Evolutionary conservation across 2,329 filamentous ascomycete species (phyloP), one percentile per base, ranked within the genome.

Genomic region (Fusarium verticillioides): DNA sequence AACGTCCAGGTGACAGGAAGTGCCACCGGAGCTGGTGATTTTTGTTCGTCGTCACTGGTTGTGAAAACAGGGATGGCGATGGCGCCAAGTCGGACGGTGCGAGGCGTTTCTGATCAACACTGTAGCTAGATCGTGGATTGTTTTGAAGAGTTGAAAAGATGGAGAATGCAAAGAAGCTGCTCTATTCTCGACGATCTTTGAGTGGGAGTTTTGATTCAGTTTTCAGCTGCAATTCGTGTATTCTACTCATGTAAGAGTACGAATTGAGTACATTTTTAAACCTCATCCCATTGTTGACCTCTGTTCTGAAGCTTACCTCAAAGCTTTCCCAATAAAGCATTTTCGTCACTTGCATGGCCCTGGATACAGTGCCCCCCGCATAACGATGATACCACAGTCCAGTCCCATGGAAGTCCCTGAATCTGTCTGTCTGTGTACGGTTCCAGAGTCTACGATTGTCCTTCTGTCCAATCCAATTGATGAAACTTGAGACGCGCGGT

Each of bases 341-440:
- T 63, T 66, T 66, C 61, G 66, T 62, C 67, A 72, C 63, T 72
- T 50, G 58, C 61, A 47, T 49, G 46, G 63, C 39, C 52, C 54
- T 57, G 52, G 65, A 70, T 71, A 78, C 77, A 78, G 76, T 77
- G 74, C 72, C 60, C 76, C 76, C 75, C 77, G 75, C 77, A 78
- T 67, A 42, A 65, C 44, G 36, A 67, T 77, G 72, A 78, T 76
- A 71, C 74, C 72, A 77, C 75, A 68, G 73, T 69, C 62, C 65
- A 65, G 56, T 63, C 74, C 64, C 26, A 50, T 30, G 13, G 44
- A 47, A 21, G 36, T 67, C 47, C 62, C 42, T 50, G 56, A 59
- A 59, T 36, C 42, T 50, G 26, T 28, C 32, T 50, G 26, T 44
- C 47, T 34, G 47, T 32, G 52, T 30, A 43, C 12, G 30, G 40